Percentiles rank a stretch among this genome's conserved stretches.
phyloP scores from a whole-genome alignment of 73 alveolate genomes.

The Paraurostyla sp. region DNA sequence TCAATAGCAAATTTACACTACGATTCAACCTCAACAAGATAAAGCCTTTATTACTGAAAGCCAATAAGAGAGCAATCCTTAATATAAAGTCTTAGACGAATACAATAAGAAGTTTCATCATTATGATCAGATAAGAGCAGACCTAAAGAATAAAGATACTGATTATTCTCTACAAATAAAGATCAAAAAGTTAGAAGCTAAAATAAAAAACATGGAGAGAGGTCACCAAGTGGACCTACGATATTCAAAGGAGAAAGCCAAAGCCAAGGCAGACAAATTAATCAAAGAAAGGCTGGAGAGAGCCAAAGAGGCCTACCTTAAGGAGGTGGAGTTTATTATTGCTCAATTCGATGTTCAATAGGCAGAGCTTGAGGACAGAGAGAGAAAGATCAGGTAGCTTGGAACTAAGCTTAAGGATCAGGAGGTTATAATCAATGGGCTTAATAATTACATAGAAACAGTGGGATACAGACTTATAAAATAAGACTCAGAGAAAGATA shows the following conservation, averaged over 20 bases:
- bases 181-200: slow-evolving; percentile 9
- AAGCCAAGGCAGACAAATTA: neutral
- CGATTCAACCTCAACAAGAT: neutral
- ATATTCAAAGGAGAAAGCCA: neutral
- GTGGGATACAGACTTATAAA: neutral
- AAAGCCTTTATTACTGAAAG: neutral
- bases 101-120: neutral
- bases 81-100: neutral
- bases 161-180: neutral
- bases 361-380: neutral
- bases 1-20: too few species aligned
- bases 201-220: neutral
- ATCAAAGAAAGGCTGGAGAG: neutral
- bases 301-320: neutral
- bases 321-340: neutral
- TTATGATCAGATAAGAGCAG: neutral
- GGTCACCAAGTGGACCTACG: neutral
- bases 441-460: slow-evolving; percentile 18
- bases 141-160: neutral
- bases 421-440: neutral
- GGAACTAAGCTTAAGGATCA: neutral
- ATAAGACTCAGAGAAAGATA: too few species aligned
- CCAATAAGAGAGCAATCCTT: neutral
- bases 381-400: neutral
- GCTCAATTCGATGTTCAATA: neutral